Evolutionary conservation across 371 early-diverging fungal genomes (phyloP).

Genomic region (Lichtheimia ornata): DNA sequence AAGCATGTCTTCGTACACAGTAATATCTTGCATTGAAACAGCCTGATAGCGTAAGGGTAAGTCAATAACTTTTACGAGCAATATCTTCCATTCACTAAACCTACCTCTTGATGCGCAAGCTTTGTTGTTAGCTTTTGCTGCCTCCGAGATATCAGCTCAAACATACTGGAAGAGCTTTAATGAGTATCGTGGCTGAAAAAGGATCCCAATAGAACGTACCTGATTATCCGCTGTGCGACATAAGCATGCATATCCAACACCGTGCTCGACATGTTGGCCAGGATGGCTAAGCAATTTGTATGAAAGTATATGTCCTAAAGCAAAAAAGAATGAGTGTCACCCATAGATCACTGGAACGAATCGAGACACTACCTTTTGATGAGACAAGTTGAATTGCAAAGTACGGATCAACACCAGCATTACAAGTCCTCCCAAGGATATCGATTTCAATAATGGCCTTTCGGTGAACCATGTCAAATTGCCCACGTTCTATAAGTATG

Average conservation of each 20-base stretch:
- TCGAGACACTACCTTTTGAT: conserved; percentile 53
- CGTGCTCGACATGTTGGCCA: conserved; percentile 69
- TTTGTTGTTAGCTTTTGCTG: conserved; percentile 60
- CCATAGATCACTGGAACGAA: neutral
- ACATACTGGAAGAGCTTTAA: conserved; percentile 42
- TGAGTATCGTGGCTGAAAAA: neutral
- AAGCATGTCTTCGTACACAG: conserved; percentile 70
- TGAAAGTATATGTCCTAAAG: conserved; percentile 69
- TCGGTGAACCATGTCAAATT: conserved; percentile 79
- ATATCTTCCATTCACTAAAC: neutral
- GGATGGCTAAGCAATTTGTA: conserved; percentile 64
- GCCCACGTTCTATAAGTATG: conserved; percentile 29
- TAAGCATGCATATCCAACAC: conserved; percentile 68
- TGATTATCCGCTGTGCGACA: conserved; percentile 72
- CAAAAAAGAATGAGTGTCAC: neutral
- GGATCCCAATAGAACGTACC: conserved; percentile 34
- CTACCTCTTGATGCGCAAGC: conserved; percentile 28
- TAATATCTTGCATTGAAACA: conserved; percentile 35
- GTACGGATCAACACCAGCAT: conserved; percentile 66
- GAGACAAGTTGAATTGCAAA: conserved; percentile 70
- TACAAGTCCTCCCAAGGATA: conserved; percentile 69
- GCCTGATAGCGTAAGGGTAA: neutral
- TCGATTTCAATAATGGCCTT: conserved; percentile 58
- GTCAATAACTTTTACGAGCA: neutral
- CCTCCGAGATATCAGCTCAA: conserved; percentile 67